Conservation (phyloP, 2,329 filamentous ascomycete genomes). For the Venturia asperata region DNA sequence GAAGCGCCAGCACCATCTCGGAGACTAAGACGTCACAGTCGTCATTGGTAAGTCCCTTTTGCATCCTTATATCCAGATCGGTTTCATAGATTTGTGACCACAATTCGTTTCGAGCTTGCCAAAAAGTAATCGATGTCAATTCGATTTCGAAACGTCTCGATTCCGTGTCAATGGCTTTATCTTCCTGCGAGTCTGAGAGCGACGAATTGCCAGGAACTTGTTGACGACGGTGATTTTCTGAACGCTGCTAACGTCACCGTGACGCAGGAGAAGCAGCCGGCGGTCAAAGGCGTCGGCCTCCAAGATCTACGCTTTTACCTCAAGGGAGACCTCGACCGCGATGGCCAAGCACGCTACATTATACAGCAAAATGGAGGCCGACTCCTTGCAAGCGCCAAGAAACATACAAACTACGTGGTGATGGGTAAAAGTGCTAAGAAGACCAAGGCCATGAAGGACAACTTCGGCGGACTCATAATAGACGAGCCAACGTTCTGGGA, state of each 20-base stretch:
- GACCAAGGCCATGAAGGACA: background rate
- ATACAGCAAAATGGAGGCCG: constrained; percentile 1
- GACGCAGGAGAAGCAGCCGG: background rate
- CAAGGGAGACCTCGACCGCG: constrained; percentile 1
- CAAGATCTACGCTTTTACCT: background rate
- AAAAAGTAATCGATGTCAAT: background rate
- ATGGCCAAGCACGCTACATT: background rate
- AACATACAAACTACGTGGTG: background rate
- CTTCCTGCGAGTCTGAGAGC: too few relatives aligned
- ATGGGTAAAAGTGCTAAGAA: background rate
- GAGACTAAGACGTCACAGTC: background rate
- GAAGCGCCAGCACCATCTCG: background rate
- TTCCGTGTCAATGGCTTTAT: background rate
- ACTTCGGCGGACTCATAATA: background rate
- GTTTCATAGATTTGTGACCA: background rate
- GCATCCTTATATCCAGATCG: background rate
- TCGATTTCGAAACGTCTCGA: background rate
- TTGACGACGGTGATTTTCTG: background rate
- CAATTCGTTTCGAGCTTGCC: background rate
- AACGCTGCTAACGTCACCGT: background rate
- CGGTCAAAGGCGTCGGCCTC: background rate
- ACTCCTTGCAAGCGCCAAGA: background rate
- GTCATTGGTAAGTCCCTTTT: background rate
- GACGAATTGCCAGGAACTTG: background rate
- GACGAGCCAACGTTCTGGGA: background rate